Base-by-base conservation (phyloP, 108 stramenopile genomes). In the Tribonema minus region DNA sequence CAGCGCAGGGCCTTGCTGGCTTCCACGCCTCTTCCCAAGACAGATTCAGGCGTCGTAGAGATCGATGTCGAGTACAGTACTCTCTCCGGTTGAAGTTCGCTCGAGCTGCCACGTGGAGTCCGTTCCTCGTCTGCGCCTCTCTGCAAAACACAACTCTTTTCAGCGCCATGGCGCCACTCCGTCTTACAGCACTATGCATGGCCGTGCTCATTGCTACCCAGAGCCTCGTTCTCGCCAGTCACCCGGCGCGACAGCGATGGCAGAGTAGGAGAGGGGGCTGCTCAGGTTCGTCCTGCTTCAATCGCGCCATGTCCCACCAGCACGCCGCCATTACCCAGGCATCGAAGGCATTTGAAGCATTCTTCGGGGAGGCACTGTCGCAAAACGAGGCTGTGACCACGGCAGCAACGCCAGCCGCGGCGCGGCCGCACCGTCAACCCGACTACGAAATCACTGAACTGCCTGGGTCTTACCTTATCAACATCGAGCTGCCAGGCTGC, bases 401-500 rank as follows among this genome's bases (percentile, higher is more conserved):
- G 46, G 26, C 58, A 70, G 6, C 58, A 58, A 2, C 36, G 58
- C 35, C 58, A 59, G 15, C 5, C 2, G 9, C 27, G 15, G 33
- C 36, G 12, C 69, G 58, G 7, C 69, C n/a, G n/a, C n/a, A 29
- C 36, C 26, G 32, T 32, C 5, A 20, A 40, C n/a, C 64, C 41
- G 12, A 75, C 64, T 37, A 75, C 74, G 74, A 75, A 66, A 34
- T 75, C 2, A 30, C 37, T 1, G 74, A 75, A 31, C 26, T 41
- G 1, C 26, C 64, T 33, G 63, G 41, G 1, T 65, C 74, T 3
- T 36, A 29, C 6, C 64, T 46, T 20, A 4, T 75, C 39, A 66
- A 23, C 31, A 59, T 66, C 32, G 74, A 75, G 46, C 46, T 75
- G 41, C 74, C 74, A 0, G 74, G 74, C 9, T 75, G 64, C 74